A percentile compares a stretch with the other conserved stretches of the same genome.
Evolutionary conservation across 345 rosid genomes (phyloP).

Genomic region (Syzygium aromaticum): DNA sequence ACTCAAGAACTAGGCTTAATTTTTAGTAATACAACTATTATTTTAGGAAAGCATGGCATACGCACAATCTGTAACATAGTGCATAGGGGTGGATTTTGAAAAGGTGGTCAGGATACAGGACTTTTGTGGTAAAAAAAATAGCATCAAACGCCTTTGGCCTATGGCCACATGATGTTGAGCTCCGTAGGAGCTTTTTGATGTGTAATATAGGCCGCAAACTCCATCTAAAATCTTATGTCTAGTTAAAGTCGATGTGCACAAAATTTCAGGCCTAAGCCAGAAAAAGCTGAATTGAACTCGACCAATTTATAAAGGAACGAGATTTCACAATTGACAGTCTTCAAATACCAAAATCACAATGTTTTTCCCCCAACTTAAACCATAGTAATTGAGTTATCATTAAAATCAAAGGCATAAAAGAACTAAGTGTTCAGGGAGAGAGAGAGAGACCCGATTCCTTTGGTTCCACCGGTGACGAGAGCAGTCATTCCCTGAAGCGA

Average conservation of each 20-base stretch:
- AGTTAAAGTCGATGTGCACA: background rate
- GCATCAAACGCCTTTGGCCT: background rate
- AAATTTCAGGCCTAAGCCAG: background rate
- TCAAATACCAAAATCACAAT: background rate
- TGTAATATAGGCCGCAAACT: background rate
- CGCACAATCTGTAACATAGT: background rate
- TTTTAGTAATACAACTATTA: background rate
- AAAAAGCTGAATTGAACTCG: background rate
- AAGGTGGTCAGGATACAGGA: background rate
- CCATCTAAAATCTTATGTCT: background rate
- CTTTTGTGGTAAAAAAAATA: background rate
- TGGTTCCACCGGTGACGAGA: constrained; percentile 36
- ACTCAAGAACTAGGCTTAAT: background rate
- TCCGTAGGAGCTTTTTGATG: background rate
- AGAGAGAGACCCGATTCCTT: constrained; percentile 26
- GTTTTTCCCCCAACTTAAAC: background rate
- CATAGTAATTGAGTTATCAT: background rate
- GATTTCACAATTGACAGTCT: background rate
- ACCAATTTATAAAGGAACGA: background rate
- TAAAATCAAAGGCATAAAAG: background rate
- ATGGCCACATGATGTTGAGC: background rate
- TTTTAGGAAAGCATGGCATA: background rate
- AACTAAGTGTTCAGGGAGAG: background rate
- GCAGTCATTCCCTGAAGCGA: constrained; percentile 26
- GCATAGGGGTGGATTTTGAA: background rate